A percentile compares a stretch with the other conserved stretches of the same genome.
These are phyloP conservation scores for Penicillium flavigenum DNA, from an alignment of 495 filamentous ascomycete genomes.

Conservation along the genomic window DNA sequence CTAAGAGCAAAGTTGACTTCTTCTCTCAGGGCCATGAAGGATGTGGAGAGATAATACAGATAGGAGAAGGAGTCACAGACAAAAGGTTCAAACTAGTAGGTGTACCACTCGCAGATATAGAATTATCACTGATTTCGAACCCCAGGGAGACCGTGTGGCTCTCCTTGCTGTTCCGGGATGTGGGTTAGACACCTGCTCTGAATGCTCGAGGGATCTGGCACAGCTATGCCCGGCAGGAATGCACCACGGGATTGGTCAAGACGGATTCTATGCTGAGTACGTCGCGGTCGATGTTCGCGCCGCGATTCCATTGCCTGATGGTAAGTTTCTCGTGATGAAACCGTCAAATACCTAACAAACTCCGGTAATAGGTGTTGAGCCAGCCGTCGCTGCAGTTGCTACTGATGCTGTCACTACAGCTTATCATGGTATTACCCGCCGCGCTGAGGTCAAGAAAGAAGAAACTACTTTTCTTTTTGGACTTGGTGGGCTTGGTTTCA, in stretches of 20 bases:
- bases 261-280: constrained; percentile 28
- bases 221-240: constrained; percentile 21
- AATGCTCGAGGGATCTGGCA: constrained; percentile 22
- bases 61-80: constrained; percentile 18
- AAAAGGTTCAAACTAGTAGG: constrained; percentile 14
- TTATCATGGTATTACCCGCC: constrained; percentile 27
- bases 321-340: constrained; percentile 3
- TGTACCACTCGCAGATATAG: neutral
- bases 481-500: constrained; percentile 25
- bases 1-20: neutral
- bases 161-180: constrained; percentile 26
- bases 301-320: constrained; percentile 21
- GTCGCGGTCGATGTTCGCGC: constrained; percentile 22
- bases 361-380: constrained; percentile 12
- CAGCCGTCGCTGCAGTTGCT: constrained; percentile 22
- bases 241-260: constrained; percentile 28
- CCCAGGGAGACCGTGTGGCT: constrained; percentile 18
- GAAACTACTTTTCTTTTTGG: constrained; percentile 27
- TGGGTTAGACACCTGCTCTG: constrained; percentile 17
- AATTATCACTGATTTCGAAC: neutral
- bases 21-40: constrained; percentile 25
- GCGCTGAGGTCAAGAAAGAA: constrained; percentile 21
- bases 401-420: constrained; percentile 28
- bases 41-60: constrained; percentile 25
- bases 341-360: neutral